Base-by-base conservation (phyloP, 2,329 filamentous ascomycete genomes). In the Ophiocordyceps sinensis region DNA sequence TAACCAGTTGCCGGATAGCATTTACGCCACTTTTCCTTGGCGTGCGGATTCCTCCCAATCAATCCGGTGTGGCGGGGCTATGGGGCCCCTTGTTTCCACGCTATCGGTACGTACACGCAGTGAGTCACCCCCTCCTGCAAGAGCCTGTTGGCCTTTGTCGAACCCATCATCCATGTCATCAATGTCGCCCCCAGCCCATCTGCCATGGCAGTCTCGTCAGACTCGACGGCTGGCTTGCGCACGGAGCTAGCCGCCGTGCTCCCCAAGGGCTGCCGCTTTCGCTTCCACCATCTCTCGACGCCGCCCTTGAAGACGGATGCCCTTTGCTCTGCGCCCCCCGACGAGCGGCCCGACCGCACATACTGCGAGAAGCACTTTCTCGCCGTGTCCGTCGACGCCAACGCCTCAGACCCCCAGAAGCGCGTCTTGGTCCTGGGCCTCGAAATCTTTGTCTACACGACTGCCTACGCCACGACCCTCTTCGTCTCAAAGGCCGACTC, bases 401-500 rank as follows among this genome's bases (percentile, higher is more conserved):
- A 21, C 7, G 12, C 36, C 36, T 15, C 10, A 7, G 15, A 35
- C 12, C 4, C 17, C 9, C 15, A 14, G 13, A 59, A 55, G 15
- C 69, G 77, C 46, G 70, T 93, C 1, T 64, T 95, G 7, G 71
- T 89, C 9, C 79, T 94, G 44, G 89, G 83, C 14, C 72, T 98
- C 47, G 91, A 98, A 57, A 70, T 95, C 40, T 71, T 91, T 51
- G 74, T 98, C 45, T 98, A 93, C 62, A 83, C 79, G 0, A 94
- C 88, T 0, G 73, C 75, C 37, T 73, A 75, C 51, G 74, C 86
- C 21, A 94, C 83, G 2, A 95, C 85, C 4, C 73, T 96, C 41
- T 98, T 98, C 58, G 82, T 98, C 21, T 89, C 88, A 47, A 98
- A 98, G 62, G 91, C 91, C 38, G 91, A 98, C 63, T 95, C 91